phyloP scores from a whole-genome alignment of 352 stramenopile genomes.

The Phytophthora sp. region DNA sequence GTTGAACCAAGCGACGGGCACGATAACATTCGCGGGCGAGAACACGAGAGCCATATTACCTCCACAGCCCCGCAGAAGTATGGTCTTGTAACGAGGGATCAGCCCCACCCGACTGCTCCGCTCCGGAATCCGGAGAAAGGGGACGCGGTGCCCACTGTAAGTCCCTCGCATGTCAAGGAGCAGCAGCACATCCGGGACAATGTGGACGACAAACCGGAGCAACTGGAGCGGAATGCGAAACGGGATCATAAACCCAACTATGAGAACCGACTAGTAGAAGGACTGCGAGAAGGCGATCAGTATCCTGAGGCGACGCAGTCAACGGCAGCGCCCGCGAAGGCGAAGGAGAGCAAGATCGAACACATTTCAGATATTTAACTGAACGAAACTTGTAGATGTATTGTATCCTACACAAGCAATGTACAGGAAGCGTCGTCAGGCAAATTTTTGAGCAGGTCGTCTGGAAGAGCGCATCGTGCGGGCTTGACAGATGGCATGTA shows the following conservation, averaged over 20 bases:
- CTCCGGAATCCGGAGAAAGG: conserved; percentile 15
- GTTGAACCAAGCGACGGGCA: neutral
- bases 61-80: conserved; percentile 1
- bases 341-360: conserved; percentile 4
- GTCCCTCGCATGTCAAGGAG: conserved; percentile 11
- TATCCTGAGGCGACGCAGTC: conserved; percentile 1
- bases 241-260: neutral
- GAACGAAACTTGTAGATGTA: conserved; percentile 22
- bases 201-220: neutral
- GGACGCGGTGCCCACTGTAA: conserved; percentile 11
- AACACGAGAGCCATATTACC: conserved; percentile 1
- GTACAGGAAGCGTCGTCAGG: no score
- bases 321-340: neutral
- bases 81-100: neutral
- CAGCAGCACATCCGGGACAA: conserved; percentile 3
- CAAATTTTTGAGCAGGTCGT: conserved; percentile 14
- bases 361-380: conserved; percentile 39
- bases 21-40: neutral
- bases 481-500: conserved; percentile 22
- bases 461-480: conserved; percentile 12
- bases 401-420: no score
- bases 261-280: neutral
- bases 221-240: neutral
- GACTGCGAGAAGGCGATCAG: neutral
- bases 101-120: conserved; percentile 24